Conservation (phyloP, 495 filamentous ascomycete species). For the Hypoxylon fuscum region DNA sequence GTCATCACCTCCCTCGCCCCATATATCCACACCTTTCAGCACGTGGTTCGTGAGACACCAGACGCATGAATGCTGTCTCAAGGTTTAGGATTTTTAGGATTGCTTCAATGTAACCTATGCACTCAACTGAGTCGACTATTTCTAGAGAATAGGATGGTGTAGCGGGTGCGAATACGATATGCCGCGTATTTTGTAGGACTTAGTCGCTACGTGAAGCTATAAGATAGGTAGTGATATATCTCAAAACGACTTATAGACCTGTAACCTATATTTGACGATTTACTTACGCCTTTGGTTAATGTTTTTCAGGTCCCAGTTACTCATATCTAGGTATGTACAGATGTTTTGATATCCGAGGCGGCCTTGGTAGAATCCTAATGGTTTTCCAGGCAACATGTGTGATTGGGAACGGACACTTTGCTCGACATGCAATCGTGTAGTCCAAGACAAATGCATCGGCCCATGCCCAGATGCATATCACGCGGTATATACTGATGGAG, state of each 20-base stretch:
- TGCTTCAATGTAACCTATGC: constrained; percentile 1
- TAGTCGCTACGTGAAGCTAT: background rate
- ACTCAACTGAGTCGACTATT: background rate
- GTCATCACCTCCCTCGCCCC: background rate
- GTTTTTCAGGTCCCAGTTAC: background rate
- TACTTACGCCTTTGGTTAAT: background rate
- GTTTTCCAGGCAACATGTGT: constrained; percentile 1
- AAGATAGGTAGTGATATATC: background rate
- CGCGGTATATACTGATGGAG: constrained; percentile 6
- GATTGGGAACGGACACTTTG: constrained; percentile 13
- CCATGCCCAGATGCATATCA: constrained; percentile 4
- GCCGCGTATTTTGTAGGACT: background rate
- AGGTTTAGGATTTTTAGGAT: background rate
- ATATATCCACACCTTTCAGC: background rate
- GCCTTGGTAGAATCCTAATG: background rate
- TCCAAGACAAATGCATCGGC: constrained; percentile 10
- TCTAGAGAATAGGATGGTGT: background rate
- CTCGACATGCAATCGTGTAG: constrained; percentile 6
- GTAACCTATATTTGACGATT: background rate
- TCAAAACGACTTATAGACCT: background rate
- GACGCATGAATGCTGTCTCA: background rate
- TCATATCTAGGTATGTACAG: constrained; percentile 1
- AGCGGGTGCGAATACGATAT: background rate
- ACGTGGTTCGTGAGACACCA: background rate
- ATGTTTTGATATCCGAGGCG: background rate